Evolutionary conservation across 2,329 filamentous ascomycete genomes (phyloP), one percentile per base, ranked within the genome.

Genomic region (Botryosphaeria dothidea): DNA sequence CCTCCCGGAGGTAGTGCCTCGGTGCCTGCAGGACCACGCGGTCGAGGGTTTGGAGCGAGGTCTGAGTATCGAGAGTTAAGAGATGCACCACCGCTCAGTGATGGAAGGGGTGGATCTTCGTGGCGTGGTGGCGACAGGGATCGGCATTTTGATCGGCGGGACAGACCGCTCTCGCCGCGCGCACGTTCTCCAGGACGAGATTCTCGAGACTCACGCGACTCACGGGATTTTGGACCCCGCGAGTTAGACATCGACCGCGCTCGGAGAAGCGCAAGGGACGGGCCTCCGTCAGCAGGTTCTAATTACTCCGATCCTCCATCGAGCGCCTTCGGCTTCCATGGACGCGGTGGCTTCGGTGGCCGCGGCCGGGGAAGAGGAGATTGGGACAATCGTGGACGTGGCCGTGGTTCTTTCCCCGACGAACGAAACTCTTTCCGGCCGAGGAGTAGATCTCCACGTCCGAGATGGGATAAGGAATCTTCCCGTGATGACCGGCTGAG

Each of bases 271-370:
- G 92, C 90, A 8, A 84, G 91, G 71, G 91, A 93, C 71, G 90
- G 90, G 0, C 90, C 90, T 11, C 84, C 88, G 23, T 91, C 90
- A 1, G 89, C 88, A 19, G 88, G 88, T 4, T 92, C 90, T 3
- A 87, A 87, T 9, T 88, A 87, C 23, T 91, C 90, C 0, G 90
- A 93, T 67, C 84, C 86, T 13, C 82, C 85, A 1, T 88, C 89
- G 65, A 84, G 82, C 19, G 81, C 31, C 5, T 65, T 65, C 41
- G 63, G 63, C 5, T 61, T 65, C 34, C 46, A 60, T 31, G 51
- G 78, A 21, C 85, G 88, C 21, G 83, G 84, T 31, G 85, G 85
- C 5, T 85, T 86, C 66, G 74, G 78, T 67, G 72, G 31, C 51
- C 70, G 72, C 62, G 75, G 74, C 15, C 71, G 77, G 25, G 87